Conservation (phyloP, 768 basidiomycete species). For the Amanita phalloides region DNA sequence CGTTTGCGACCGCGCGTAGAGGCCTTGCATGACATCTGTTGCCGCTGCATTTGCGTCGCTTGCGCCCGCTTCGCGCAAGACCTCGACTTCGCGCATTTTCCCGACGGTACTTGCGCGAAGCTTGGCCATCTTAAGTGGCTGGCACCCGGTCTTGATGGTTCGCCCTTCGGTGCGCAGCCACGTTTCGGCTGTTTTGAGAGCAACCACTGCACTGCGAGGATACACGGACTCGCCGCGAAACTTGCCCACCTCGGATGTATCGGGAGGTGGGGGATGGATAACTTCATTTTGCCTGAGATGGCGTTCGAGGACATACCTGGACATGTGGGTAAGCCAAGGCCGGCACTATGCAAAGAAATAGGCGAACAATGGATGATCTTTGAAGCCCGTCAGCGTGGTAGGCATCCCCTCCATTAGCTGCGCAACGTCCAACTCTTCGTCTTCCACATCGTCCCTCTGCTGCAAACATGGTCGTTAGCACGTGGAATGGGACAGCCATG, state of each 20-base stretch:
- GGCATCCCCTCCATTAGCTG: constrained; percentile 92
- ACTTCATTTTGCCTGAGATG: constrained; percentile 86
- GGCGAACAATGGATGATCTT: constrained; percentile 84
- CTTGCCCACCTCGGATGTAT: constrained; percentile 68
- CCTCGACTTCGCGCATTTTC: constrained; percentile 56
- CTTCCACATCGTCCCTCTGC: constrained; percentile 91
- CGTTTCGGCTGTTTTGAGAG: constrained; percentile 84
- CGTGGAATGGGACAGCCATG: neutral
- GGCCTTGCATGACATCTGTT: constrained; percentile 68
- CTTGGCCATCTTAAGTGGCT: constrained; percentile 88
- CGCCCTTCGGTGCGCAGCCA: constrained; percentile 87
- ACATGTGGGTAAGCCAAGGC: constrained; percentile 1
- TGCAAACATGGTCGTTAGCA: constrained; percentile 20
- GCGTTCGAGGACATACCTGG: constrained; percentile 72
- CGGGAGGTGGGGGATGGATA: constrained; percentile 57
- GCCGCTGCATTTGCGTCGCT: constrained; percentile 8
- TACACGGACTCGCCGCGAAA: constrained; percentile 93
- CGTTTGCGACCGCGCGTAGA: constrained; percentile 83
- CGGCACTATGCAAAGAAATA: neutral
- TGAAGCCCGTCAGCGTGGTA: constrained; percentile 81
- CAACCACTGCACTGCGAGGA: constrained; percentile 71
- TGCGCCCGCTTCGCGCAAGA: constrained; percentile 27
- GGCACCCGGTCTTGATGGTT: constrained; percentile 55
- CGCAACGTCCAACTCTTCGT: constrained; percentile 71
- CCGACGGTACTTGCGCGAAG: constrained; percentile 73